Percentiles rank a stretch among this genome's conserved stretches.
These are phyloP conservation scores for Papilionanthe hybrid DNA, from an alignment of 116 monocot species.

Conservation along the genomic window DNA sequence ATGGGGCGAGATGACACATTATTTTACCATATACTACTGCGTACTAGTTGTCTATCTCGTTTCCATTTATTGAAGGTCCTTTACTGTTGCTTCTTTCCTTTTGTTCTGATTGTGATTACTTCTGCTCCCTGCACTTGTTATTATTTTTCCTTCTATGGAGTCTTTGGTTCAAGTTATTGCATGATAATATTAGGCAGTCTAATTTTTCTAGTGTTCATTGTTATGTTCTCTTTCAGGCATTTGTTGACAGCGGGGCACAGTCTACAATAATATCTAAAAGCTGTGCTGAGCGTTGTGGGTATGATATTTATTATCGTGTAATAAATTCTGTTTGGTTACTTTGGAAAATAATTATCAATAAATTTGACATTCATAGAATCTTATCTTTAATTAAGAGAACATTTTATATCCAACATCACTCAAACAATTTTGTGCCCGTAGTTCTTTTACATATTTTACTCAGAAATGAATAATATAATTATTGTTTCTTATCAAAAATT, in stretches of 20 bases:
- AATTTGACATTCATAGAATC: background rate
- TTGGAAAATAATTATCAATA: background rate
- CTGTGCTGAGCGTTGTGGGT: slow-evolving; percentile 98
- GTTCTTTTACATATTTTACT: background rate
- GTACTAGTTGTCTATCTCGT: background rate
- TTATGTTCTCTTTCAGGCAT: slow-evolving; percentile 53
- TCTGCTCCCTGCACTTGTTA: background rate
- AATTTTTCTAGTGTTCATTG: background rate
- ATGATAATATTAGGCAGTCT: background rate
- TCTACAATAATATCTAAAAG: slow-evolving; percentile 96
- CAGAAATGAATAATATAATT: background rate
- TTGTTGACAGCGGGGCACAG: slow-evolving; percentile 98
- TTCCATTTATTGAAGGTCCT: background rate
- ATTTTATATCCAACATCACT: background rate
- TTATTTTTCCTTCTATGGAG: background rate
- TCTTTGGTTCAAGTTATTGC: background rate
- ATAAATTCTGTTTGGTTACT: slow-evolving; percentile 49
- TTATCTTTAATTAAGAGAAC: background rate
- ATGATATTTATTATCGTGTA: slow-evolving; percentile 14
- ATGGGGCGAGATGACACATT: background rate
- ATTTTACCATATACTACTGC: background rate
- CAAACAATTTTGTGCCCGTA: background rate
- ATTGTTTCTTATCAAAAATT: background rate
- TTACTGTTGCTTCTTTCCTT: background rate
- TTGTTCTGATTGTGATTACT: background rate